A percentile compares a stretch with the other conserved stretches of the same genome.
phyloP scores from a whole-genome alignment of 202 grass and related monocot genomes.

The Brachypodium distachyon region DNA sequence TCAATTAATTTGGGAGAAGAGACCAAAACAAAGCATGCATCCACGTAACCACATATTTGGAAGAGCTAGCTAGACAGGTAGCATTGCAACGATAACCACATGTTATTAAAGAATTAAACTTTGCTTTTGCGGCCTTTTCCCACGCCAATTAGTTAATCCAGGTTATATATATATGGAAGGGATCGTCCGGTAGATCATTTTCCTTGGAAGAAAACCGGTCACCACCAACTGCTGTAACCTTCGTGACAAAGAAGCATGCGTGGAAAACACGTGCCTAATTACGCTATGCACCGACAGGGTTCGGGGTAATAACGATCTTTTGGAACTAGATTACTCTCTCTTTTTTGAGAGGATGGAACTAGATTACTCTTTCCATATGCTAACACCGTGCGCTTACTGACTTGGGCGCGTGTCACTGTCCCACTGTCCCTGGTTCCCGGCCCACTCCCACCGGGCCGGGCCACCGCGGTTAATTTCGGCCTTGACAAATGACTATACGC shows the following conservation, averaged over 20 bases:
- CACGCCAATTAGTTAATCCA: not conserved
- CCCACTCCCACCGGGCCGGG: too few relatives aligned
- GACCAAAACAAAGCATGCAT: conserved; percentile 18
- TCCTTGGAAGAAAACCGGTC: conserved; percentile 29
- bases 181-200: conserved; percentile 14
- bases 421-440: too few relatives aligned
- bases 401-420: too few relatives aligned
- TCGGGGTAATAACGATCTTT: too few relatives aligned
- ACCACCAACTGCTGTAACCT: not conserved
- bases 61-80: too few relatives aligned
- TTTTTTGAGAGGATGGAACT: too few relatives aligned
- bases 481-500: too few relatives aligned
- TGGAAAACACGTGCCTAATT: not conserved
- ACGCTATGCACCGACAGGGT: conserved; percentile 30
- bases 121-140: not conserved
- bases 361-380: too few relatives aligned
- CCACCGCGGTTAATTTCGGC: too few relatives aligned
- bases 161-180: not conserved
- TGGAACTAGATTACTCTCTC: too few relatives aligned
- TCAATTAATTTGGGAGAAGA: not conserved
- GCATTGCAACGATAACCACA: conserved; percentile 7
- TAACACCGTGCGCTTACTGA: too few relatives aligned
- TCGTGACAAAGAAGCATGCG: not conserved
- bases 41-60: not conserved
- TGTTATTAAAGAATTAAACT: not conserved